Evolutionary conservation across 345 rosid genomes (phyloP).

Genomic region (Fremontodendron californicum): DNA sequence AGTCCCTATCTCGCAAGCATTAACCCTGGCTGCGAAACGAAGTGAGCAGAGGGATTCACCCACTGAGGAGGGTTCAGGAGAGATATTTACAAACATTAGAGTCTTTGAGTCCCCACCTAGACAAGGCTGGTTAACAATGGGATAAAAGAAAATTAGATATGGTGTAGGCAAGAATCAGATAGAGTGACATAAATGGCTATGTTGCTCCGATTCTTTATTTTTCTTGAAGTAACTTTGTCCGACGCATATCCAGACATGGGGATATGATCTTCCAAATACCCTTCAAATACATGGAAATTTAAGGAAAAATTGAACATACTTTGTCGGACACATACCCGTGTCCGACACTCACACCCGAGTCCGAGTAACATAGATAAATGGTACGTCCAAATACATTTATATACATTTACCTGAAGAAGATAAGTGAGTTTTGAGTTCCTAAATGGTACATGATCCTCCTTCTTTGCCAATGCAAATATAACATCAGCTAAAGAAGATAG

Average conservation of each 20-base stretch:
- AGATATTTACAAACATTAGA: constrained; percentile 85
- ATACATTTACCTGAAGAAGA: constrained; percentile 93
- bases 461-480: constrained; percentile 90
- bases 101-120: constrained; percentile 96
- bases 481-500: constrained; percentile 87
- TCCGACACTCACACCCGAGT: too few relatives aligned
- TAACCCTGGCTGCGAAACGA: constrained; percentile 93
- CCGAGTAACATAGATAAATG: too few relatives aligned
- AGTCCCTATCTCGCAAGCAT: constrained; percentile 97
- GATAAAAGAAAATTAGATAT: constrained; percentile 19
- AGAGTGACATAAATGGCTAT: too few relatives aligned
- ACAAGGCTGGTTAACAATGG: constrained; percentile 66
- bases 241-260: too few relatives aligned
- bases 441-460: constrained; percentile 89
- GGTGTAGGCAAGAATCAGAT: background rate
- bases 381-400: too few relatives aligned
- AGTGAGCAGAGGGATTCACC: constrained; percentile 95
- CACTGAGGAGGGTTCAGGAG: constrained; percentile 74
- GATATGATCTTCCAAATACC: too few relatives aligned
- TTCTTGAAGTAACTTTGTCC: too few relatives aligned
- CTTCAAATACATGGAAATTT: too few relatives aligned
- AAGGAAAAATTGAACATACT: too few relatives aligned
- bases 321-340: too few relatives aligned
- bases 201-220: too few relatives aligned
- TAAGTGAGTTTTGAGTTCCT: constrained; percentile 94